Evolutionary conservation across 2,329 filamentous ascomycete species (phyloP).

Genomic region (Pseudomassariella vexata): DNA sequence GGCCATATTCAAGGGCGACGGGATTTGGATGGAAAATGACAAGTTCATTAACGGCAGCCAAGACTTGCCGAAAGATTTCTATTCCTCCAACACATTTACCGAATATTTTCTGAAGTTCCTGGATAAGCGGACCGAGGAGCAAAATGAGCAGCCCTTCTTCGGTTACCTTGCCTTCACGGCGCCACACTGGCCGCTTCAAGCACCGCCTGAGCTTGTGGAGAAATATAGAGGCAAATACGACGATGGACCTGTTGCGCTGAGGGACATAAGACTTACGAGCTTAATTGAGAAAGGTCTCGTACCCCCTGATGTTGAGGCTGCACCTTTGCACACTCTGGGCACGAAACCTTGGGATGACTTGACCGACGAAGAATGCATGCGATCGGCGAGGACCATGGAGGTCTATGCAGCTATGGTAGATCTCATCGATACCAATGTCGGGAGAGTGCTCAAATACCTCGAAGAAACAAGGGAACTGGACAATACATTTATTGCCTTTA

Average conservation of each 20-base stretch:
- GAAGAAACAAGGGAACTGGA: conserved; percentile 43
- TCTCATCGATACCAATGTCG: conserved; percentile 46
- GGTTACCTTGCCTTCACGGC: conserved; percentile 56
- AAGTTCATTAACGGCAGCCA: conserved; percentile 12
- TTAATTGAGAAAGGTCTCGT: conserved; percentile 34
- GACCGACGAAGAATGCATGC: conserved; percentile 4
- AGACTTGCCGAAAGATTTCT: conserved; percentile 30
- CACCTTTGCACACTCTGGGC: conserved; percentile 13
- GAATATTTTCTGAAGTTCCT: conserved; percentile 38
- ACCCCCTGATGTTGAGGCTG: conserved; percentile 13
- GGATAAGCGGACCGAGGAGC: conserved; percentile 16
- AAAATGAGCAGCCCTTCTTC: conserved; percentile 44
- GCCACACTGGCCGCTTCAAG: conserved; percentile 59
- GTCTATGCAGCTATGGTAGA: conserved; percentile 54
- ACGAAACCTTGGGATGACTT: conserved; percentile 3
- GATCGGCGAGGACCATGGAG: conserved; percentile 29
- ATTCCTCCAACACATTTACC: conserved; percentile 38
- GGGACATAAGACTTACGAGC: conserved; percentile 43
- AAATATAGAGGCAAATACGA: conserved; percentile 57
- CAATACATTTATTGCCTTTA: conserved; percentile 48
- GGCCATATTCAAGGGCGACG: conserved; percentile 13
- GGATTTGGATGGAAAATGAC: conserved; percentile 15
- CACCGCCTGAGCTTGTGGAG: conserved; percentile 45
- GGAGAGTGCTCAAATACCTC: conserved; percentile 45
- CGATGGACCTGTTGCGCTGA: conserved; percentile 52